Evolutionary conservation across 1,284 basidiomycete genomes (phyloP), one percentile per base, ranked within the genome.

Genomic region (Flammula alnicola): DNA sequence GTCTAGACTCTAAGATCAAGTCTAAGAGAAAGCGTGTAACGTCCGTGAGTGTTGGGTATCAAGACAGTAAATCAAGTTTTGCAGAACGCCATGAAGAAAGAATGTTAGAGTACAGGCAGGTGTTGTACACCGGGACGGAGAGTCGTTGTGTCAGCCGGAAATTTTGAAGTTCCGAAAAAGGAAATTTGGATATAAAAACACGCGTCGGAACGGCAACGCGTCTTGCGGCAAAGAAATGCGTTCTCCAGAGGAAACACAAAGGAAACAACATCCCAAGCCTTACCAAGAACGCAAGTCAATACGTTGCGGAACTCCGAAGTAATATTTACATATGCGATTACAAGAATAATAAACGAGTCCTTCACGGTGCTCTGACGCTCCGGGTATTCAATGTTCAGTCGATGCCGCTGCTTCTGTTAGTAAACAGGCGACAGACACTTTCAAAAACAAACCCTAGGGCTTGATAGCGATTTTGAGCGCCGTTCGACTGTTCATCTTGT

Each of bases 401-500:
- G n/a, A n/a, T n/a, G n/a, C n/a, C n/a, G n/a, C n/a, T n/a, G n/a
- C n/a, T n/a, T n/a, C n/a, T n/a, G n/a, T n/a, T n/a, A n/a, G n/a
- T n/a, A n/a, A n/a, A n/a, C n/a, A n/a, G n/a, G n/a, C n/a, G n/a
- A n/a, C n/a, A n/a, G n/a, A 32, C 17, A 32, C 31, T 32, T n/a
- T 12, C 31, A 11, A 32, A 32, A 16, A 32, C 31, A 10, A 8
- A n/a, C n/a, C n/a, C n/a, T 32, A 62, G 22, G 63, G 63, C 39
- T 56, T 60, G 27, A 66, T 57, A 11, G 52, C 63, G 35, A 63
- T 62, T 44, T 66, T 66, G 43, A 64, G 60, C 14, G 64, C 63
- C 22, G 55, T 56, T 49, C 60, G 77, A 63, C 81, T 86, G 57
- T 79, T 86, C 88, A 94, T 86, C 78, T 90, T 93, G 69, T 94